Conservation (phyloP, 2,329 filamentous ascomycete genomes). For the Metarhizium anisopliae region DNA sequence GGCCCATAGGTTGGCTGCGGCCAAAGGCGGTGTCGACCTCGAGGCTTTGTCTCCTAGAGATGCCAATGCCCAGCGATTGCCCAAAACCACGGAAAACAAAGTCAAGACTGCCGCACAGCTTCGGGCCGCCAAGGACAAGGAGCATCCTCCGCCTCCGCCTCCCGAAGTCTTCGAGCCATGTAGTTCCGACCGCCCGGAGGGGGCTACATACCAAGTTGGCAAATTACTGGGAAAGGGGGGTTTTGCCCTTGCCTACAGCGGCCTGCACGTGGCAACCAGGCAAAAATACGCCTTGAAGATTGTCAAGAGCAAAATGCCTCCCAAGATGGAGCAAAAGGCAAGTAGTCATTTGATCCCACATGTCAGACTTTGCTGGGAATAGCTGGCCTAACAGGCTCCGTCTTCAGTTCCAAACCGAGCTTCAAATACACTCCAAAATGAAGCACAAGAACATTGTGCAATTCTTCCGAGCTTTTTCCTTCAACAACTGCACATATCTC, state of each 20-base stretch:
- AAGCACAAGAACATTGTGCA: constrained; percentile 91
- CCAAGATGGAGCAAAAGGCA: constrained; percentile 80
- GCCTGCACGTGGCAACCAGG: constrained; percentile 55
- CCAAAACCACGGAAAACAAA: constrained; percentile 40
- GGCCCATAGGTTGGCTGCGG: constrained; percentile 37
- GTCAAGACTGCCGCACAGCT: constrained; percentile 42
- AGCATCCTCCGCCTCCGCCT: constrained; percentile 58
- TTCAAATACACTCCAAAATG: constrained; percentile 98
- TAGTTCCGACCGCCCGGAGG: constrained; percentile 59
- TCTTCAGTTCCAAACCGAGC: constrained; percentile 62
- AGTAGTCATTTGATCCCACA: constrained; percentile 11
- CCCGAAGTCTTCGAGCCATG: constrained; percentile 51
- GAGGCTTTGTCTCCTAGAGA: constrained; percentile 58
- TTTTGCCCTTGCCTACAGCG: constrained; percentile 74
- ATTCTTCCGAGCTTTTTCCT: constrained; percentile 90
- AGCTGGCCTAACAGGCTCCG: neutral
- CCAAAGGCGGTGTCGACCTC: constrained; percentile 44
- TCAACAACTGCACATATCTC: constrained; percentile 81
- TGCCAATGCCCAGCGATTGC: constrained; percentile 49
- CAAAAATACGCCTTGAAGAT: constrained; percentile 72
- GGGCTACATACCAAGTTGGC: constrained; percentile 65
- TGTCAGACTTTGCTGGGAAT: neutral
- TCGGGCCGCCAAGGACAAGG: constrained; percentile 53
- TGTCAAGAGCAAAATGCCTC: constrained; percentile 72
- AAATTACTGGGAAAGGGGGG: constrained; percentile 71